Conservation (phyloP, 139 green algal genomes). For the Mesotaenium endlicherianum region DNA sequence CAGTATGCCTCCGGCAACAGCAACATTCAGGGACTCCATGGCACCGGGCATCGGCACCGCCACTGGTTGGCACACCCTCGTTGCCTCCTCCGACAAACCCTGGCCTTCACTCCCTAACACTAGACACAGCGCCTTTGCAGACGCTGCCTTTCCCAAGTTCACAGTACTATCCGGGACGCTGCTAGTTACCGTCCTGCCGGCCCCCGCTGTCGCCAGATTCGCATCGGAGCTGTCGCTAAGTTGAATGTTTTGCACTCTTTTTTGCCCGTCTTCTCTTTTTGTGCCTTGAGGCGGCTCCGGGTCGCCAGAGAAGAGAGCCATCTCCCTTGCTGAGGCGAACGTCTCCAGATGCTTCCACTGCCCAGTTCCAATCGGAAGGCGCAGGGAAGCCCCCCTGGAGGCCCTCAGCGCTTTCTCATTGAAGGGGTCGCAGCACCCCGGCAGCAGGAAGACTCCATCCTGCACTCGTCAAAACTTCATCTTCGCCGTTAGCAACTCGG, state of each 20-base stretch:
- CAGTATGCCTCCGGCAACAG: constrained; percentile 54
- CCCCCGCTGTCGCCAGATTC: not conserved
- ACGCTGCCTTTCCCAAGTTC: not conserved
- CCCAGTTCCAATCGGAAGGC: constrained; percentile 1
- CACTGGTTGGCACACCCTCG: constrained; percentile 13
- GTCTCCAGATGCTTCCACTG: constrained; percentile 30
- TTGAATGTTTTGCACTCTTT: too few relatives aligned
- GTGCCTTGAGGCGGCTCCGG: not conserved
- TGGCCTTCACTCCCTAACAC: constrained; percentile 52
- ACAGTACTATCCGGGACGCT: not conserved
- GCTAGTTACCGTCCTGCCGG: not conserved
- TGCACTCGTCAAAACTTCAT: too few relatives aligned
- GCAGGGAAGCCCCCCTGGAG: constrained; percentile 21
- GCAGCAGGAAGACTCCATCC: constrained; percentile 47
- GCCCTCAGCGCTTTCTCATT: constrained; percentile 56
- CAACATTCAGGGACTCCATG: constrained; percentile 57
- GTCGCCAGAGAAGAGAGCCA: constrained; percentile 1
- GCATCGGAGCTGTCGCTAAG: not conserved
- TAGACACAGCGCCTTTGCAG: constrained; percentile 41
- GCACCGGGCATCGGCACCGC: constrained; percentile 51
- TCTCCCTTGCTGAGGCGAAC: not conserved
- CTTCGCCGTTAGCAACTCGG: too few relatives aligned
- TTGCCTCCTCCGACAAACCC: constrained; percentile 43
- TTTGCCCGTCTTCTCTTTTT: too few relatives aligned
- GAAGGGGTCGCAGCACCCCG: constrained; percentile 54